Evolutionary conservation across 1,284 basidiomycete genomes (phyloP).

Genomic region (Sphagnurus paluster): DNA sequence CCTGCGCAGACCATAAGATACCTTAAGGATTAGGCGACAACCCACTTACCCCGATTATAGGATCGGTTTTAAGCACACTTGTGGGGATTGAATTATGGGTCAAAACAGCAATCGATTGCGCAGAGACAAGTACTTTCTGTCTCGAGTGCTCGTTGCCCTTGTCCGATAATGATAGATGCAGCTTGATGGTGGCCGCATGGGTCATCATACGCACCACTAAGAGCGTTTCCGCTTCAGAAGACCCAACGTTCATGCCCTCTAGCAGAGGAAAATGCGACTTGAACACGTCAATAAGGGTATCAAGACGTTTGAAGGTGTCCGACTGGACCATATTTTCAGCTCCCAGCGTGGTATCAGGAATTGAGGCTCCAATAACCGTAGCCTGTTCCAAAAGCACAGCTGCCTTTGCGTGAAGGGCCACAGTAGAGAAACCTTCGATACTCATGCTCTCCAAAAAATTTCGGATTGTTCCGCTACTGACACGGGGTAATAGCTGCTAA

Average conservation of each 20-base stretch:
- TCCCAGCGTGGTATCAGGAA: neutral
- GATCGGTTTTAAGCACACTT: constrained; percentile 13
- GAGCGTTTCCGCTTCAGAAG: constrained; percentile 15
- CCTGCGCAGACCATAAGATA: constrained; percentile 5
- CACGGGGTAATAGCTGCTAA: constrained; percentile 22
- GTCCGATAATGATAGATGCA: constrained; percentile 11
- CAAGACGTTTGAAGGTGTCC: constrained; percentile 12
- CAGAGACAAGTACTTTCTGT: constrained; percentile 15
- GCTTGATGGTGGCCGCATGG: constrained; percentile 19
- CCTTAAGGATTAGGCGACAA: neutral
- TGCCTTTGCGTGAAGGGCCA: constrained; percentile 29
- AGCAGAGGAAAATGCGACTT: constrained; percentile 14
- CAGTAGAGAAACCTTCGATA: constrained; percentile 23
- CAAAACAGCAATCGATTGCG: constrained; percentile 15
- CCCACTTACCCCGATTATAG: constrained; percentile 18
- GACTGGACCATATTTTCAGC: neutral
- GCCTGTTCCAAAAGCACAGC: constrained; percentile 24
- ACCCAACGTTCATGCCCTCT: constrained; percentile 11
- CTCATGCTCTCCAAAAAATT: constrained; percentile 26
- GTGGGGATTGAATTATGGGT: constrained; percentile 11
- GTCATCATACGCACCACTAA: constrained; percentile 18
- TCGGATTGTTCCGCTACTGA: constrained; percentile 26
- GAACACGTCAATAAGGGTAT: constrained; percentile 17
- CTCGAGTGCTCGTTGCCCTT: constrained; percentile 12
- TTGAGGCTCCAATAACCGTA: constrained; percentile 9